These are phyloP conservation scores for Phaffia tasmanica DNA, from an alignment of 768 basidiomycete species.

Conservation along the genomic window DNA sequence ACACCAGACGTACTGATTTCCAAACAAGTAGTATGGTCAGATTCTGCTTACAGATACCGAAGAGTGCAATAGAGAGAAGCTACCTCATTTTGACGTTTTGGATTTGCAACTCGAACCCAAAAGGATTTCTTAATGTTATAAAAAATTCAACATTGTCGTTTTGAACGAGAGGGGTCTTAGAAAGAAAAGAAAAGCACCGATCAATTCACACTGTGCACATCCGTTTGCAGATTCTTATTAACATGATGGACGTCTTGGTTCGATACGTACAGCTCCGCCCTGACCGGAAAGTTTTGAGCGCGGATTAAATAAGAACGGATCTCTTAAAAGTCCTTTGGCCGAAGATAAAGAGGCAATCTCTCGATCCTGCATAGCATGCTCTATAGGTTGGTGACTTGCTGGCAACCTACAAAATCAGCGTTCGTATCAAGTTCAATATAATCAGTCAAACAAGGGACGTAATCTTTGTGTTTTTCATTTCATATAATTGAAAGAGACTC, in stretches of 20 bases:
- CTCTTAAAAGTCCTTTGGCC: constrained; percentile 43
- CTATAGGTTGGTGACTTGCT: constrained; percentile 56
- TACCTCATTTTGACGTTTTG: constrained; percentile 72
- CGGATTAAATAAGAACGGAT: constrained; percentile 89
- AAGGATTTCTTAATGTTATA: constrained; percentile 79
- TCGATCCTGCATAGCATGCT: constrained; percentile 48
- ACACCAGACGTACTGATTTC: constrained; percentile 65
- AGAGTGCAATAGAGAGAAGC: constrained; percentile 12
- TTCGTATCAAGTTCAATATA: no score
- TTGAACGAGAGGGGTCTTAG: constrained; percentile 58
- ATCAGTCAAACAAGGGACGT: not conserved
- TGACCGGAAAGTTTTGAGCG: constrained; percentile 43
- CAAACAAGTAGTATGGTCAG: not conserved
- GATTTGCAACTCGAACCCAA: constrained; percentile 80
- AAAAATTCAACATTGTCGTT: constrained; percentile 72
- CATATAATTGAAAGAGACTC: constrained; percentile 32
- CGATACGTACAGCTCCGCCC: not conserved
- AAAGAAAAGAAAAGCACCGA: constrained; percentile 38
- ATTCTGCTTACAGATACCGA: not conserved
- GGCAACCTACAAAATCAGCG: constrained; percentile 50
- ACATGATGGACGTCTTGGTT: not conserved
- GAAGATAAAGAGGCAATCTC: constrained; percentile 8
- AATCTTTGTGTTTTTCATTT: no score
- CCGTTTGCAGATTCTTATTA: not conserved
- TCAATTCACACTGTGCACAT: not conserved